Conservation (phyloP, 2,329 filamentous ascomycete genomes). For the Alternaria sp. region DNA sequence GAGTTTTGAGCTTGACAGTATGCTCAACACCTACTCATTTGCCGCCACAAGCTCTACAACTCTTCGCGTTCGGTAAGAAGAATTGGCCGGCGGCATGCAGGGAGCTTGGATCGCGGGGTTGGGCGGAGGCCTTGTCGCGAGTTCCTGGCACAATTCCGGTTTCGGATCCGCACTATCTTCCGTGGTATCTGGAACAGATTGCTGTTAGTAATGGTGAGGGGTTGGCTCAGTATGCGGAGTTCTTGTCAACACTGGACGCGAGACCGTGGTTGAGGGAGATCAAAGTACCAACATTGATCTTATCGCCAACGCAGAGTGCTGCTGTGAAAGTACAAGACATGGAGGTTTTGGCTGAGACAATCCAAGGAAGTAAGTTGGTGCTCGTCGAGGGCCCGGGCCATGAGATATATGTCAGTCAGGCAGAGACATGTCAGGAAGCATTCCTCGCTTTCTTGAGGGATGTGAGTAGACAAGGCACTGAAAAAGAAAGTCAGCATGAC, state of each 20-base stretch:
- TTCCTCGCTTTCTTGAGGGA: conserved; percentile 49
- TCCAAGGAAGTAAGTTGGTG: conserved; percentile 32
- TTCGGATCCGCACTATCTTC: conserved; percentile 36
- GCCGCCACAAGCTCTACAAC: conserved; percentile 34
- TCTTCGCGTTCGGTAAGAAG: conserved; percentile 40
- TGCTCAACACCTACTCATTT: conserved; percentile 45
- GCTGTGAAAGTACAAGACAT: conserved; percentile 44
- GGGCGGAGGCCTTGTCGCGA: conserved; percentile 39
- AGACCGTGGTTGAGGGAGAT: conserved; percentile 40
- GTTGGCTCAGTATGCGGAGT: conserved; percentile 46
- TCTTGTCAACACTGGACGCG: conserved; percentile 44
- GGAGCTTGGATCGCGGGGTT: conserved; percentile 43
- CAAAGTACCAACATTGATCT: conserved; percentile 41
- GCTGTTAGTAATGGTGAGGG: conserved; percentile 39
- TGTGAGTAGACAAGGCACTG: background rate
- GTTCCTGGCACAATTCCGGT: conserved; percentile 44
- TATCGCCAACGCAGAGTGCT: conserved; percentile 46
- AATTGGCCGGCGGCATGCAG: conserved; percentile 43
- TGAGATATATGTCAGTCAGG: conserved; percentile 48
- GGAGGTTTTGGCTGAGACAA: conserved; percentile 22
- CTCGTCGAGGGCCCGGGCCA: conserved; percentile 42
- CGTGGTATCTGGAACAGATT: conserved; percentile 46
- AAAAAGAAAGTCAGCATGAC: background rate
- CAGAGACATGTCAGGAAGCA: conserved; percentile 35
- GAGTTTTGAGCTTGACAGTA: conserved; percentile 42